phyloP scores from a whole-genome alignment of 2,329 filamentous ascomycete species.

The Kalaharituber pfeilii region DNA sequence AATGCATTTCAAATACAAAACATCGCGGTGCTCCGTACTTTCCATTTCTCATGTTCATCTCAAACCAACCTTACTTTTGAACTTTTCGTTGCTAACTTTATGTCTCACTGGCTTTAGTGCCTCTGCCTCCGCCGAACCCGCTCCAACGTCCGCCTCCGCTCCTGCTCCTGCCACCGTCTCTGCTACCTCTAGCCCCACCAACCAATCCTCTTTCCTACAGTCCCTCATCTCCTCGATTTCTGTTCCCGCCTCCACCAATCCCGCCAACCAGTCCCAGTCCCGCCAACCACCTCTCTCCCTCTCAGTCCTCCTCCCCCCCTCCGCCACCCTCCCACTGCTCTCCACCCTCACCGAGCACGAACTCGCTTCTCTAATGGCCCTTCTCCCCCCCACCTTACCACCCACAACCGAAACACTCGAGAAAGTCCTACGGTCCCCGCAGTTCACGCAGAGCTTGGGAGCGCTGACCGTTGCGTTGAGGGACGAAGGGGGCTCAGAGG shows the following conservation, averaged over 20 bases:
- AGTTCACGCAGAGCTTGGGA: conserved; percentile 71
- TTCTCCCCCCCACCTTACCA: conserved; percentile 62
- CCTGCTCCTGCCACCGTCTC: conserved; percentile 3
- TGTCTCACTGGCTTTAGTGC: no score
- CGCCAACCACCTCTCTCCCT: conserved; percentile 33
- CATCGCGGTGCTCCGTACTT: no score
- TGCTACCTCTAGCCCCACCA: conserved; percentile 5
- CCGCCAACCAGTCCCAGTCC: not conserved
- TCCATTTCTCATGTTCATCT: no score
- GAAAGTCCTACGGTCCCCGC: conserved; percentile 71
- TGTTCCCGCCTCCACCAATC: conserved; percentile 11
- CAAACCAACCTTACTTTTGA: no score
- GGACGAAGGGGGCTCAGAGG: conserved; percentile 66
- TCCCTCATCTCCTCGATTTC: conserved; percentile 38
- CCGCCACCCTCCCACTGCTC: conserved; percentile 61
- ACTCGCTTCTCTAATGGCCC: conserved; percentile 57
- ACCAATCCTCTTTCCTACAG: conserved; percentile 47
- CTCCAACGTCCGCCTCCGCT: not conserved
- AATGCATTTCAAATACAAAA: no score
- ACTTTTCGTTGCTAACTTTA: no score
- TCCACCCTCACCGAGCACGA: conserved; percentile 40
- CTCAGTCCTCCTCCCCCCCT: conserved; percentile 63
- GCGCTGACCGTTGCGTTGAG: conserved; percentile 75
- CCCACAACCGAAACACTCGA: conserved; percentile 57
- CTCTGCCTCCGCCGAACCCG: no score